Evolutionary conservation across 371 early-diverging fungal species (phyloP).

Genomic region (Synchytrium microbalum): DNA sequence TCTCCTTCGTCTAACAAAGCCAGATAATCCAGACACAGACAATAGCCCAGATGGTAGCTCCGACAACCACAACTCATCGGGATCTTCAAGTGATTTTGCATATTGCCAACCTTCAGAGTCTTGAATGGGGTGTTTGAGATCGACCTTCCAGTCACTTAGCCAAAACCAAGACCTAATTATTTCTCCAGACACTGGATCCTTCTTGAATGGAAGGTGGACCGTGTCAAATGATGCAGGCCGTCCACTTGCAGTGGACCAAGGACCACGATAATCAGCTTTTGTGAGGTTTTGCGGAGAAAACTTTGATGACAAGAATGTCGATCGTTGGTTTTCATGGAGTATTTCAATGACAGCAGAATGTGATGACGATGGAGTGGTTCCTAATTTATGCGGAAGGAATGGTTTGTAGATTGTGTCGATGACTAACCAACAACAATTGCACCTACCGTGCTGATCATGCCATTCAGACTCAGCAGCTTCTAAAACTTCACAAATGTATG

Average conservation of each 20-base stretch:
- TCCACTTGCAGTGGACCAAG: slow-evolving; percentile 53
- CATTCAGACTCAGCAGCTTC: slow-evolving; percentile 14
- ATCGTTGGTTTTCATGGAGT: slow-evolving; percentile 63
- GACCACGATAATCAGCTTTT: slow-evolving; percentile 45
- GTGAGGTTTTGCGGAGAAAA: slow-evolving; percentile 33
- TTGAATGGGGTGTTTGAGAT: slow-evolving; percentile 52
- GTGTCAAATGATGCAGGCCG: slow-evolving; percentile 43
- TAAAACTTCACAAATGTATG: slow-evolving; percentile 53
- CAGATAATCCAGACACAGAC: slow-evolving; percentile 37
- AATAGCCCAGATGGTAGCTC: slow-evolving; percentile 39
- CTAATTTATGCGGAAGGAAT: slow-evolving; percentile 26
- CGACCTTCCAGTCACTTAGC: slow-evolving; percentile 75
- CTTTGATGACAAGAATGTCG: slow-evolving; percentile 34
- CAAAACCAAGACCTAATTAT: slow-evolving; percentile 59
- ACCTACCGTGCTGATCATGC: neutral
- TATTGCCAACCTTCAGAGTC: slow-evolving; percentile 68
- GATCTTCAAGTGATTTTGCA: slow-evolving; percentile 20
- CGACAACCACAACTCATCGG: slow-evolving; percentile 48
- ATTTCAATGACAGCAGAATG: slow-evolving; percentile 57
- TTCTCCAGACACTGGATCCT: slow-evolving; percentile 13
- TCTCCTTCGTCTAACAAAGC: slow-evolving; percentile 63
- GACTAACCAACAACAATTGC: neutral
- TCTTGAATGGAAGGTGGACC: slow-evolving; percentile 43
- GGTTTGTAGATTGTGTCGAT: slow-evolving; percentile 4
- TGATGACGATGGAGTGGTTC: slow-evolving; percentile 22